Conservation (phyloP, 176 grass and related monocot genomes). For the Metroxylon sagu region DNA sequence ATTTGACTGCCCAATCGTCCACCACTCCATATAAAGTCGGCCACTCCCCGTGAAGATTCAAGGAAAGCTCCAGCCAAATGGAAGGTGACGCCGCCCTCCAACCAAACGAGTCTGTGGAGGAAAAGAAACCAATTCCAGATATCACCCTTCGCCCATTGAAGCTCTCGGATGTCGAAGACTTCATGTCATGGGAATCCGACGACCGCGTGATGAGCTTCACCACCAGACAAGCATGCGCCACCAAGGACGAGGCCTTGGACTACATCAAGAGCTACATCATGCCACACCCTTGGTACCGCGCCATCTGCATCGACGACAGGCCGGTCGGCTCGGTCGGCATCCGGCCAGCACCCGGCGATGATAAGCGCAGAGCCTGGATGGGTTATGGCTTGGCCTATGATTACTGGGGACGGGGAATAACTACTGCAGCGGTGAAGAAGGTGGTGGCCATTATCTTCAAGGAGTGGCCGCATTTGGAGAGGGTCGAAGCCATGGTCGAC, state of each 20-base stretch:
- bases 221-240: conserved; percentile 20
- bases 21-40: too few relatives aligned
- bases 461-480: conserved; percentile 34
- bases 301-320: conserved; percentile 24
- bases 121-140: not conserved
- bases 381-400: conserved; percentile 32
- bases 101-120: too few relatives aligned
- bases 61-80: too few relatives aligned
- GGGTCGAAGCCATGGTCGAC: conserved; percentile 42
- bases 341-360: conserved; percentile 31
- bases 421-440: conserved; percentile 17
- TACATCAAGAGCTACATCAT: conserved; percentile 34
- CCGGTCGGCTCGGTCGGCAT: conserved; percentile 46
- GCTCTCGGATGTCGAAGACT: conserved; percentile 30
- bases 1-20: too few relatives aligned
- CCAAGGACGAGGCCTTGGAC: conserved; percentile 20
- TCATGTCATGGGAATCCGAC: conserved; percentile 59
- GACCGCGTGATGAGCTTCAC: conserved; percentile 43
- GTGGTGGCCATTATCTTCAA: conserved; percentile 22
- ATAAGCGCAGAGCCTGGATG: conserved; percentile 31
- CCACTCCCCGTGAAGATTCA: too few relatives aligned
- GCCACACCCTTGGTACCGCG: conserved; percentile 44
- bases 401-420: conserved; percentile 37
- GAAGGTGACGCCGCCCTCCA: too few relatives aligned
- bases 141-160: conserved; percentile 35